phyloP scores from a whole-genome alignment of 805 yeast genomes.

The Lipomyces chichibuensis region DNA sequence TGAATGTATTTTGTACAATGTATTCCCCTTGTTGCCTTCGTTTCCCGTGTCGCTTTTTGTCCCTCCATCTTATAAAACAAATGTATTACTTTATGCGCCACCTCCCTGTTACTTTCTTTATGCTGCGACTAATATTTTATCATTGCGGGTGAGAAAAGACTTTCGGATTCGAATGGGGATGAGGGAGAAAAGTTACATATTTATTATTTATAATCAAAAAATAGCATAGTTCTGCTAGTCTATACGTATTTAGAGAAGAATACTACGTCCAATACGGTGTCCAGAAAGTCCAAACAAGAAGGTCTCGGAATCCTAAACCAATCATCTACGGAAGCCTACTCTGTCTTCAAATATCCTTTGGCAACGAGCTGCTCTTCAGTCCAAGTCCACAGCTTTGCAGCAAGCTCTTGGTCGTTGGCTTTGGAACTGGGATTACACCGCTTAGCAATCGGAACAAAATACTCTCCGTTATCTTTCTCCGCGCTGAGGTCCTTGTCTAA shows the following conservation, averaged over 20 bases:
- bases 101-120: slow-evolving; percentile 7
- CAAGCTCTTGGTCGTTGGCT: slow-evolving; percentile 13
- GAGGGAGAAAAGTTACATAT: slow-evolving; percentile 4
- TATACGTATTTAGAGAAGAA: neutral
- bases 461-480: slow-evolving; percentile 26
- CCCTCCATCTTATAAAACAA: neutral
- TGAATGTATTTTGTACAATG: slow-evolving; percentile 8
- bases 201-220: neutral
- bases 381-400: slow-evolving; percentile 28
- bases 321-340: neutral
- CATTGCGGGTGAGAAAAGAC: slow-evolving; percentile 1
- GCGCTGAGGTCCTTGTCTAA: slow-evolving; percentile 13
- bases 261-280: neutral
- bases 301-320: neutral
- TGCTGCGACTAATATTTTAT: neutral
- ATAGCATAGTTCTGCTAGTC: neutral
- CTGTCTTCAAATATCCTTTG: slow-evolving; percentile 17
- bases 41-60: slow-evolving; percentile 2
- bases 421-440: slow-evolving; percentile 6
- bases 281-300: neutral
- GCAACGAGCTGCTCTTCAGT: slow-evolving; percentile 20
- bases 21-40: neutral
- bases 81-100: neutral
- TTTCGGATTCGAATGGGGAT: neutral
- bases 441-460: slow-evolving; percentile 25